Evolutionary conservation across 805 yeast species (phyloP), one percentile per base, ranked within the genome.

Genomic region (Candida golubevii): DNA sequence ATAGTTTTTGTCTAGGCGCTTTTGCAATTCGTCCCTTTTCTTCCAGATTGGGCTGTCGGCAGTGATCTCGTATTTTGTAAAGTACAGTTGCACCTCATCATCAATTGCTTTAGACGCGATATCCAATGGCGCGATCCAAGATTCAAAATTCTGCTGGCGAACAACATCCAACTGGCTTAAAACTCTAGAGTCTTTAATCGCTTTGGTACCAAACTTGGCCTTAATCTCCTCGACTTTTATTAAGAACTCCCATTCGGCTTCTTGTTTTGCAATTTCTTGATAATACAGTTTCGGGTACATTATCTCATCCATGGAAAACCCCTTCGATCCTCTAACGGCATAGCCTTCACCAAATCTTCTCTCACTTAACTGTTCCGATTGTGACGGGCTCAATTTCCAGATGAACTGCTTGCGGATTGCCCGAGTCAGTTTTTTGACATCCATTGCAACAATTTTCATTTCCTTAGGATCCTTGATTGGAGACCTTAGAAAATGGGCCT

Each of bases 191-290:
- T 48, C 37, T 15, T 38, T 10, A 30, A 40, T 31, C 14, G 47
- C 29, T 8, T 31, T 33, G 10, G 23, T 33, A 15, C 47, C 39
- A 41, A 34, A 33, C n/a, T 31, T 38, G 34, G 42, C 26, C 33
- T 48, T 45, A 38, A 34, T 27, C 12, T 38, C 48, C 39, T 45
- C 44, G 9, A 38, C 15, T 5, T 55, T 57, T 35, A 67, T 28
- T 2, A 58, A 38, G 37, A 42, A 52, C 48, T 71, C 75, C 72
- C 72, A 70, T 4, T 49, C 32, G 0, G 67, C 72, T 50, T 71
- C 75, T 11, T 51, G 51, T 10, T 39, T 44, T 7, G 60, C 65
- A 36, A 59, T 48, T 15, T 54, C 38, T 35, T 59, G 57, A 47
- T 70, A 59, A 46, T 65, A 54, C 10, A 36, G 10, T 23, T 56